A percentile compares a stretch with the other conserved stretches of the same genome.
Evolutionary conservation across 2,329 filamentous ascomycete genomes (phyloP).

Genomic region (Aspergillus fumigatiaffinis): DNA sequence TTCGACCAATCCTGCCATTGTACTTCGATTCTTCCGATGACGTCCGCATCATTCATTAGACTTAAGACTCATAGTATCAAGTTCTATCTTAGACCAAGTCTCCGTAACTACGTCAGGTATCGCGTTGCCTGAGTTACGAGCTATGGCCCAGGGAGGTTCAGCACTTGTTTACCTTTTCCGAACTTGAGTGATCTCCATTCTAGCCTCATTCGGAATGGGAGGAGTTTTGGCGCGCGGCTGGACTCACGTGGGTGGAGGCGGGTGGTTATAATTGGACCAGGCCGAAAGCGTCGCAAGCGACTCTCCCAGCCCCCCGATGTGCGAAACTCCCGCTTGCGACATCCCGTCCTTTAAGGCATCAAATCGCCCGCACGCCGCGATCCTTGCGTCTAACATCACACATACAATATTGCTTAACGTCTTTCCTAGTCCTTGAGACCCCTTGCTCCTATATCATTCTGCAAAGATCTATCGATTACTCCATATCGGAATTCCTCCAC

Average conservation of each 20-base stretch:
- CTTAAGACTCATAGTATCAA: not conserved
- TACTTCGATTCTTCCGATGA: not conserved
- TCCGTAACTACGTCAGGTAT: not conserved
- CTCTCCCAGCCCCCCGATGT: slow-evolving; percentile 21
- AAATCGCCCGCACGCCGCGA: slow-evolving; percentile 11
- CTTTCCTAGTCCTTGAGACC: slow-evolving; percentile 10
- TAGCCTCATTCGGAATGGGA: slow-evolving; percentile 12
- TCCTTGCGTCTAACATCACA: slow-evolving; percentile 18
- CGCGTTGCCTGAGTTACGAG: slow-evolving; percentile 21
- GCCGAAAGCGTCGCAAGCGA: slow-evolving; percentile 13
- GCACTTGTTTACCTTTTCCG: slow-evolving; percentile 18
- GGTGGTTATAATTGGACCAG: slow-evolving; percentile 17
- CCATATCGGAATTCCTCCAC: slow-evolving; percentile 2
- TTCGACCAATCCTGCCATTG: not conserved
- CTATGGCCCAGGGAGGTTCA: slow-evolving; percentile 9
- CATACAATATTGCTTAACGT: slow-evolving; percentile 13
- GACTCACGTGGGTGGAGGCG: slow-evolving; percentile 22
- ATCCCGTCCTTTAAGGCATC: slow-evolving; percentile 22
- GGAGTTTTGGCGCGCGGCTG: slow-evolving; percentile 20
- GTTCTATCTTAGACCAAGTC: not conserved
- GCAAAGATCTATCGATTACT: slow-evolving; percentile 1
- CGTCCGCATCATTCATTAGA: not conserved
- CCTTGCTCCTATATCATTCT: slow-evolving; percentile 1
- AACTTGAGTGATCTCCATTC: slow-evolving; percentile 6
- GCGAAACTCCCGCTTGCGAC: slow-evolving; percentile 16